Evolutionary conservation across 163 green algal genomes (phyloP).

Genomic region (Chlamydomonas reinhardtii): DNA sequence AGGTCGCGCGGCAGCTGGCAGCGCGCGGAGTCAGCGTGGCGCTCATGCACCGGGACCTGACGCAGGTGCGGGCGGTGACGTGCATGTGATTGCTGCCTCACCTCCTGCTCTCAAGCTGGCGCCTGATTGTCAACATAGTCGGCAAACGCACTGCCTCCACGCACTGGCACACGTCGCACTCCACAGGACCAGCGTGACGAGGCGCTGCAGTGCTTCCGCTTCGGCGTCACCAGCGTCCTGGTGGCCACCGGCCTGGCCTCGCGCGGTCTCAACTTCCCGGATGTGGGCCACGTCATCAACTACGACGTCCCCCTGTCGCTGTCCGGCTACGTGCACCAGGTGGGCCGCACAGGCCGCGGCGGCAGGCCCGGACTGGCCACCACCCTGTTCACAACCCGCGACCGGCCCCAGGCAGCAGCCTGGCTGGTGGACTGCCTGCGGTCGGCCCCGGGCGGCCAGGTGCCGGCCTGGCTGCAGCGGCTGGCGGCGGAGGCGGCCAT

Average conservation of each 20-base stretch:
- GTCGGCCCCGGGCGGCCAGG: background rate
- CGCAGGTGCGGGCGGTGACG: background rate
- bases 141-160: too few species aligned
- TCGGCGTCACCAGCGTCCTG: slow-evolving; percentile 55
- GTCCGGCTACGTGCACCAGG: slow-evolving; percentile 90
- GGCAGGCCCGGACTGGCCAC: slow-evolving; percentile 46
- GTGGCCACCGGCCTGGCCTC: slow-evolving; percentile 88
- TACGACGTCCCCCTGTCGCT: slow-evolving; percentile 77
- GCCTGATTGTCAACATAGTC: too few species aligned
- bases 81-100: too few species aligned
- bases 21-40: slow-evolving; percentile 16
- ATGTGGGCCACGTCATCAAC: slow-evolving; percentile 88
- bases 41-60: slow-evolving; percentile 48
- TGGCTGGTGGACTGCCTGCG: slow-evolving; percentile 44
- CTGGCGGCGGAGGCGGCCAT: background rate
- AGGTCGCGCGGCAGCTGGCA: slow-evolving; percentile 83
- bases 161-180: too few species aligned
- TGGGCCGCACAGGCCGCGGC: slow-evolving; percentile 87
- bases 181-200: slow-evolving; percentile 87
- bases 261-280: slow-evolving; percentile 95
- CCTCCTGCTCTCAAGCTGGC: too few species aligned
- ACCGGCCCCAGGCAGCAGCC: slow-evolving; percentile 27
- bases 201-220: slow-evolving; percentile 91
- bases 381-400: slow-evolving; percentile 50
- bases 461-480: slow-evolving; percentile 7